phyloP scores from a whole-genome alignment of 306 rosid species.

The Lathyrus oleraceus region DNA sequence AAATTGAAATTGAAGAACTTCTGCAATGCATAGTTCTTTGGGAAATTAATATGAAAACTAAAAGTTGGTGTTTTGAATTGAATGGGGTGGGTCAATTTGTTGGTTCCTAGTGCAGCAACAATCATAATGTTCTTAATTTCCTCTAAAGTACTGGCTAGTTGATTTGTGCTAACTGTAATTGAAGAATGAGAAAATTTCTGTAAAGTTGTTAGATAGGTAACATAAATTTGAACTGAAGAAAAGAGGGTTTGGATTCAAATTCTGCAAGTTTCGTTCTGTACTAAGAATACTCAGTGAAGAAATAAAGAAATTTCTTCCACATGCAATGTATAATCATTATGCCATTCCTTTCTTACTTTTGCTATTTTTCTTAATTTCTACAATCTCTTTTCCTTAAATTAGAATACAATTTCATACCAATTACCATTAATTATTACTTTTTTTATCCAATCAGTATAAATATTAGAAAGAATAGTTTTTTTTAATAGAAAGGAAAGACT shows the following conservation, averaged over 20 bases:
- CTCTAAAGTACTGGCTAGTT: slow-evolving; percentile 35
- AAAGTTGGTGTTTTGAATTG: slow-evolving; percentile 6
- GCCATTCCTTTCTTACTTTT: background rate
- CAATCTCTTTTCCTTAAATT: background rate
- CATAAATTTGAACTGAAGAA: slow-evolving; percentile 29
- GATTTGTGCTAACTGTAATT: slow-evolving; percentile 38
- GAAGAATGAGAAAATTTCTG: slow-evolving; percentile 39
- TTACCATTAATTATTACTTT: background rate
- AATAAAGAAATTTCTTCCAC: slow-evolving; percentile 36
- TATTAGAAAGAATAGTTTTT: background rate
- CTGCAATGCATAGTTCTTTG: slow-evolving; percentile 10
- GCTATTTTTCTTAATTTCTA: background rate
- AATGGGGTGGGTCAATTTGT: slow-evolving; percentile 37
- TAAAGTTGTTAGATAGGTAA: slow-evolving; percentile 38
- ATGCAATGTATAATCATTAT: slow-evolving; percentile 9
- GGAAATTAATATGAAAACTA: background rate
- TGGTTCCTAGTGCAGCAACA: slow-evolving; percentile 27
- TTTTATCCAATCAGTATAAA: background rate
- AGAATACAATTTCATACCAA: background rate
- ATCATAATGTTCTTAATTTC: slow-evolving; percentile 7
- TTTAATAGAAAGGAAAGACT: background rate
- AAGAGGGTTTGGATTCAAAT: slow-evolving; percentile 34
- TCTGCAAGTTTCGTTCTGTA: slow-evolving; percentile 35
- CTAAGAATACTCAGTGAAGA: slow-evolving; percentile 34
- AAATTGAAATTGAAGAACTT: slow-evolving; percentile 35